Base-by-base conservation (phyloP, 192 early-diverging fungal species). In the Spinellus fusiger region DNA sequence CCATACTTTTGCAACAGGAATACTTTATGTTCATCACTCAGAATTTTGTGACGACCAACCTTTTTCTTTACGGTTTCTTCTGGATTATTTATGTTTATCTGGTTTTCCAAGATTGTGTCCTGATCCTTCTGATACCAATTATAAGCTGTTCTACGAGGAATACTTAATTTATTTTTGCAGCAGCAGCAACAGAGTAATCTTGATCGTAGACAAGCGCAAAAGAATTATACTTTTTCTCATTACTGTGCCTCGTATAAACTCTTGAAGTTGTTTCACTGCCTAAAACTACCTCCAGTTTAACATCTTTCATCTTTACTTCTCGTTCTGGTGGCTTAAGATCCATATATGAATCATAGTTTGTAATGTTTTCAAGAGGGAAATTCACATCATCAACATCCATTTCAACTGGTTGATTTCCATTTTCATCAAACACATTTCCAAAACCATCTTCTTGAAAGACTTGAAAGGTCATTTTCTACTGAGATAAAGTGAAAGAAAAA, bases 331-430 rank as follows among this genome's bases (percentile, higher is more conserved):
- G 47, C 47, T 48, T 48, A 3, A 48, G 47, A 48, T 48, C 47
- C 47, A 48, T 10, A 48, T 48, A 48, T 4, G 16, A 48, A 48
- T 48, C 47, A n/a, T 48, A 48, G 16, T 48, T n/a, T 3, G 47
- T 48, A 48, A 48, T n/a, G 16, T 48, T 48, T 48, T 48, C 16
- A 10, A 10, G 16, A 48, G 16, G 47, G 47, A 48, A 48, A 10
- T 48, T n/a, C 47, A 48, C 47, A 48, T 48, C 16, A n/a, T n/a
- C n/a, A n/a, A n/a, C n/a, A n/a, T n/a, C n/a, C n/a, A n/a, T n/a
- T n/a, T n/a, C n/a, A n/a, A n/a, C 47, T 48, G 47, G 47, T 48
- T 48, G 5, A n/a, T 48, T 48, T 48, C 47, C 47, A n/a, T 48
- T 48, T 48, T 48, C 47, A 48, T 48, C 47, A 48, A 48, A 48